Conservation (phyloP, 2,329 filamentous ascomycete genomes). For the Hypoxylon sp. region DNA sequence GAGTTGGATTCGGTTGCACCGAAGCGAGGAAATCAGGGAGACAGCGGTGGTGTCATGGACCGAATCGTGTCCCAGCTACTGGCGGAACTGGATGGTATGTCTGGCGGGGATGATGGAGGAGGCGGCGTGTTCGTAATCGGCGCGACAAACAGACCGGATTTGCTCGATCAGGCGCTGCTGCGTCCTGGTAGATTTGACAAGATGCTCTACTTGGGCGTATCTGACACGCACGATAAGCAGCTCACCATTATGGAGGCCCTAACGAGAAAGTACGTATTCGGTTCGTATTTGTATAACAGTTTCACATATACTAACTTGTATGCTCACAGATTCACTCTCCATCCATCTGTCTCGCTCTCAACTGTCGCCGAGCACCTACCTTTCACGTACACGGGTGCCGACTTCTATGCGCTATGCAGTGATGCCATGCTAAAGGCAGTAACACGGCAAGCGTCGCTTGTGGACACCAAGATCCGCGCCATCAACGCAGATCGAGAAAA, state of each 20-base stretch:
- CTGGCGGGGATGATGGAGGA: slow-evolving; percentile 80
- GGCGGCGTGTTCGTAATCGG: slow-evolving; percentile 96
- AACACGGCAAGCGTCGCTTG: slow-evolving; percentile 83
- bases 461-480: slow-evolving; percentile 81
- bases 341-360: slow-evolving; percentile 78
- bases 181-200: slow-evolving; percentile 95
- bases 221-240: slow-evolving; percentile 96
- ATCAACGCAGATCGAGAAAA: slow-evolving; percentile 64
- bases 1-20: slow-evolving; percentile 93
- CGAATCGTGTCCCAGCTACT: slow-evolving; percentile 94
- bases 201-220: slow-evolving; percentile 96
- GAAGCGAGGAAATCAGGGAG: slow-evolving; percentile 95
- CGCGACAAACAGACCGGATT: slow-evolving; percentile 92
- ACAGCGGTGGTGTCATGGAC: slow-evolving; percentile 98
- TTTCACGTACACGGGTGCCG: slow-evolving; percentile 96
- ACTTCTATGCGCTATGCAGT: slow-evolving; percentile 96
- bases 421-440: slow-evolving; percentile 99
- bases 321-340: slow-evolving; percentile 76
- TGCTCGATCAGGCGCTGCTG: slow-evolving; percentile 88
- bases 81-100: slow-evolving; percentile 97
- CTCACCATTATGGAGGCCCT: slow-evolving; percentile 91
- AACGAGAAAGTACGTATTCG: slow-evolving; percentile 80
- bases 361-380: slow-evolving; percentile 80
- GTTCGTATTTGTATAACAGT: slow-evolving; percentile 4
- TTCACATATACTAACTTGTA: slow-evolving; percentile 19